A percentile compares a stretch with the other conserved stretches of the same genome.
Conservation (phyloP, 2,329 filamentous ascomycete genomes). For the Aspergillus melleus region DNA sequence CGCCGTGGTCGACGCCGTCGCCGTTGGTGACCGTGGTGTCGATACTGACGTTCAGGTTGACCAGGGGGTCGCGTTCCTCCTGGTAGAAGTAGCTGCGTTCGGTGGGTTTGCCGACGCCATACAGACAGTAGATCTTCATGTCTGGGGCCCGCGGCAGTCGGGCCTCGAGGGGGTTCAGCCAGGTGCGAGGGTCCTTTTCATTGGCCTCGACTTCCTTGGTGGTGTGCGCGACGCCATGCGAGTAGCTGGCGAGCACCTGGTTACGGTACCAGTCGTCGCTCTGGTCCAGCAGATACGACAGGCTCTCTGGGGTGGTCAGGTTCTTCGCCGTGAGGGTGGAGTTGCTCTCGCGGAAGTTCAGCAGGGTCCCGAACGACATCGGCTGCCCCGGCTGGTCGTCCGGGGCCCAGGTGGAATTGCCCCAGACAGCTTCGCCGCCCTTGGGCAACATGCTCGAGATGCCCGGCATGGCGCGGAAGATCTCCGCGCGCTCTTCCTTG, state of each 20-base stretch:
- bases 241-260: slow-evolving; percentile 74
- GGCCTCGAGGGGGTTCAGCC: slow-evolving; percentile 95
- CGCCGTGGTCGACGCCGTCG: slow-evolving; percentile 70
- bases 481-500: slow-evolving; percentile 84
- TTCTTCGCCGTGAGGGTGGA: slow-evolving; percentile 68
- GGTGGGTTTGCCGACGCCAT: slow-evolving; percentile 88
- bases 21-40: slow-evolving; percentile 51
- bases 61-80: slow-evolving; percentile 64
- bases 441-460: slow-evolving; percentile 96
- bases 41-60: slow-evolving; percentile 55
- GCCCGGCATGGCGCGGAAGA: slow-evolving; percentile 96
- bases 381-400: slow-evolving; percentile 77
- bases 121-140: slow-evolving; percentile 96
- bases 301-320: slow-evolving; percentile 74
- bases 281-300: slow-evolving; percentile 75
- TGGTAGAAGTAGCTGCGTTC: slow-evolving; percentile 93
- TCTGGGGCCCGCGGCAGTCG: slow-evolving; percentile 82
- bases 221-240: slow-evolving; percentile 82
- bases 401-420: slow-evolving; percentile 80
- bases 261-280: slow-evolving; percentile 83
- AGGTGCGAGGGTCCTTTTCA: slow-evolving; percentile 74
- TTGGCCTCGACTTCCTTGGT: slow-evolving; percentile 77
- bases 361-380: slow-evolving; percentile 73
- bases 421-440: slow-evolving; percentile 93
- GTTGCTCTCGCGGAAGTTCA: slow-evolving; percentile 74